Percentiles rank a stretch among this genome's conserved stretches.
Evolutionary conservation across 768 basidiomycete species (phyloP).

Genomic region (Suillus hirtellus): DNA sequence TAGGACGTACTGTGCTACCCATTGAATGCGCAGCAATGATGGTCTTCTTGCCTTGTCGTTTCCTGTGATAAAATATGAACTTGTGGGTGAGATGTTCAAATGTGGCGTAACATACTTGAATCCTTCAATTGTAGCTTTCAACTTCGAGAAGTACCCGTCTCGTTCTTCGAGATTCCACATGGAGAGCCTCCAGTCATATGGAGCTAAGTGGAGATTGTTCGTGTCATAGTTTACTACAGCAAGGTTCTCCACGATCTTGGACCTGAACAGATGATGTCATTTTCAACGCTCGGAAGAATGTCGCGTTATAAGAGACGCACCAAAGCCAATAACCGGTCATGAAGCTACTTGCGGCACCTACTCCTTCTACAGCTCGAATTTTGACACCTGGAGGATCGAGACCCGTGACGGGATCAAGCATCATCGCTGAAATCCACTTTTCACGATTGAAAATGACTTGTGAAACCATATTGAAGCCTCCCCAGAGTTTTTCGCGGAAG

Average conservation of each 20-base stretch:
- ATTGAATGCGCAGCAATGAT: constrained; percentile 87
- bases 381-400: constrained; percentile 85
- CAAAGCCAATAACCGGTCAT: constrained; percentile 96
- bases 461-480: constrained; percentile 79
- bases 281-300: neutral
- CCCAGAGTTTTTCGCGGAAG: constrained; percentile 89
- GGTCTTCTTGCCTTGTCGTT: constrained; percentile 71
- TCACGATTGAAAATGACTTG: constrained; percentile 84
- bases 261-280: constrained; percentile 44
- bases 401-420: constrained; percentile 89
- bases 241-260: constrained; percentile 92
- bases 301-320: constrained; percentile 37
- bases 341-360: constrained; percentile 85
- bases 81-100: neutral
- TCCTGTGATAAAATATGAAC: constrained; percentile 37
- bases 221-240: constrained; percentile 93
- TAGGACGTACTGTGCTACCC: constrained; percentile 67
- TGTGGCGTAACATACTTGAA: constrained; percentile 51
- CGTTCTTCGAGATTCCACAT: constrained; percentile 90
- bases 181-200: constrained; percentile 91
- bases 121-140: constrained; percentile 81
- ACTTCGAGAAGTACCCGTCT: constrained; percentile 83
- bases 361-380: constrained; percentile 89
- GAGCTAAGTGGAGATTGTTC: constrained; percentile 79
- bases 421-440: constrained; percentile 86